These are phyloP conservation scores for Crithidia mellificae DNA, from an alignment of 208 protist species.

Conservation along the genomic window DNA sequence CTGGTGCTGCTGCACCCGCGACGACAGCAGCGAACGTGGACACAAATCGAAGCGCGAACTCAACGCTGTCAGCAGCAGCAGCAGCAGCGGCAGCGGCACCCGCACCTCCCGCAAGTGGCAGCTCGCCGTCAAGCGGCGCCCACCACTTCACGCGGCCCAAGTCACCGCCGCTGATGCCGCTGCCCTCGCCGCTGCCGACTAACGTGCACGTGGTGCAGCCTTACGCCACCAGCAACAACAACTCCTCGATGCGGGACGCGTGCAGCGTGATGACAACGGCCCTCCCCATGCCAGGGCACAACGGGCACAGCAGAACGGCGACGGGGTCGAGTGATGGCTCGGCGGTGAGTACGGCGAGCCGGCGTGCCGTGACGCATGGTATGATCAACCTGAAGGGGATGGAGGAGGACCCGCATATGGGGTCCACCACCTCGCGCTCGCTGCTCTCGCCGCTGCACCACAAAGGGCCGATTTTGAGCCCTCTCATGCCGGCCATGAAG, in stretches of 20 bases:
- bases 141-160: not conserved
- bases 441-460: constrained; percentile 3
- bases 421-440: not conserved
- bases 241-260: not conserved
- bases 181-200: not conserved
- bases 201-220: not conserved
- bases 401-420: constrained; percentile 5
- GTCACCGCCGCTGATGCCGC: not conserved
- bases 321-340: not conserved
- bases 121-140: not conserved
- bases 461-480: constrained; percentile 6
- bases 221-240: not conserved
- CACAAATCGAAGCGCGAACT: too few relatives aligned
- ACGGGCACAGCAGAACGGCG: not conserved
- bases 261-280: not conserved
- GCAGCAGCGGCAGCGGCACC: too few relatives aligned
- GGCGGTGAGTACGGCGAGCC: not conserved
- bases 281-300: not conserved
- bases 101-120: too few relatives aligned
- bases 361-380: not conserved
- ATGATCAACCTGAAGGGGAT: not conserved
- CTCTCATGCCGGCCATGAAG: not conserved
- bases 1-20: too few relatives aligned
- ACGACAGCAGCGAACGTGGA: too few relatives aligned
- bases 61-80: too few relatives aligned